phyloP scores from a whole-genome alignment of 345 rosid genomes.

The Firmiana major region DNA sequence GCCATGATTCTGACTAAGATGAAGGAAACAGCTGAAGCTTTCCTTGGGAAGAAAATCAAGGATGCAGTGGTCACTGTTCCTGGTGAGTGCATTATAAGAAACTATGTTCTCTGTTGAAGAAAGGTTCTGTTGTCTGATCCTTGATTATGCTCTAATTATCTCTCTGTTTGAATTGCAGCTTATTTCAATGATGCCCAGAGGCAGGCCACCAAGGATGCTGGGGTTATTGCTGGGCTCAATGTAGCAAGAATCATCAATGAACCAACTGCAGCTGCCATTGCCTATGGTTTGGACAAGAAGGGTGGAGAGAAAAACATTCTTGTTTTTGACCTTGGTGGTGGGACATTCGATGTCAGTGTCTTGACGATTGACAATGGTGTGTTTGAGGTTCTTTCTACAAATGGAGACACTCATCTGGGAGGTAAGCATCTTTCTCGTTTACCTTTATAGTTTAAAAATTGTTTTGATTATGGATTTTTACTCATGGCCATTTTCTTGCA shows the following conservation, averaged over 20 bases:
- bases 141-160: neutral
- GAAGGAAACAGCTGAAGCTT: slow-evolving; percentile 99
- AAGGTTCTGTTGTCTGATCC: neutral
- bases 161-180: slow-evolving; percentile 44
- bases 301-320: slow-evolving; percentile 99
- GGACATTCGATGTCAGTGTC: slow-evolving; percentile 95
- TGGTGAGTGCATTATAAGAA: slow-evolving; percentile 39
- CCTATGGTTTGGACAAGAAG: slow-evolving; percentile 92
- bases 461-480: neutral
- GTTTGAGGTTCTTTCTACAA: slow-evolving; percentile 93
- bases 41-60: slow-evolving; percentile 94
- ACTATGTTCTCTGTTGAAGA: too few relatives aligned
- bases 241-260: slow-evolving; percentile 96
- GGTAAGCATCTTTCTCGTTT: slow-evolving; percentile 37
- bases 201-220: slow-evolving; percentile 98
- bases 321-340: slow-evolving; percentile 97
- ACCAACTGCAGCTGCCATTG: slow-evolving; percentile 99
- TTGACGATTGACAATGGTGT: slow-evolving; percentile 94
- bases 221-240: slow-evolving; percentile 85
- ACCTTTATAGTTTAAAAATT: neutral
- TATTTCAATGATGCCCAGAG: slow-evolving; percentile 98
- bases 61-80: slow-evolving; percentile 99
- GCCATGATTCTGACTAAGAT: slow-evolving; percentile 87
- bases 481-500: slow-evolving; percentile 26
- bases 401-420: slow-evolving; percentile 99